Conservation (phyloP, 2,329 filamentous ascomycete species). For the Fusarium nanum region DNA sequence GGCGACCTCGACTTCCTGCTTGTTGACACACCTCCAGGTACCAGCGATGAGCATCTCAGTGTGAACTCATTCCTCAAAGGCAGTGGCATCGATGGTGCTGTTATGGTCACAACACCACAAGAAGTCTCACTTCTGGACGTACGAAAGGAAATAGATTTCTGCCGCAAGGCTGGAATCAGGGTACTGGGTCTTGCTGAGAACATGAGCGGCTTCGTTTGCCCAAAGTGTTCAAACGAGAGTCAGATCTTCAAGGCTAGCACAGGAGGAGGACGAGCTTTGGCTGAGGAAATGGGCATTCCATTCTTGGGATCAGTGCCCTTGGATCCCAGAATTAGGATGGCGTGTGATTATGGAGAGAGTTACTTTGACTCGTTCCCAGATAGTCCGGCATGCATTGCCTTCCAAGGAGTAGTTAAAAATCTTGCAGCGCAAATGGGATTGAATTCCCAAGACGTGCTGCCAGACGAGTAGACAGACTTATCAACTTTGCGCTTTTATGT, state of each 20-base stretch:
- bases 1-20: constrained; percentile 92
- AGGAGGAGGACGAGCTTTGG: constrained; percentile 83
- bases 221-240: constrained; percentile 83
- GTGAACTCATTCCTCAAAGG: constrained; percentile 93
- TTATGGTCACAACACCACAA: constrained; percentile 94
- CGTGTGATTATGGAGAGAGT: constrained; percentile 96
- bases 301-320: constrained; percentile 92
- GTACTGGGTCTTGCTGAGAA: constrained; percentile 95
- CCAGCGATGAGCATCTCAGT: constrained; percentile 92
- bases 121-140: constrained; percentile 94
- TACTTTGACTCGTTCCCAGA: constrained; percentile 95
- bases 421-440: constrained; percentile 75
- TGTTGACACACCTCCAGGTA: constrained; percentile 95
- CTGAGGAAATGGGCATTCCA: constrained; percentile 86
- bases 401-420: constrained; percentile 81
- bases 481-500: constrained; percentile 27
- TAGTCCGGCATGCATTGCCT: constrained; percentile 86
- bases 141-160: constrained; percentile 97
- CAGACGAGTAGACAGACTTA: constrained; percentile 45
- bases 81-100: constrained; percentile 90
- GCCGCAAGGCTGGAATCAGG: constrained; percentile 89
- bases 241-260: constrained; percentile 94
- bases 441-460: constrained; percentile 65
- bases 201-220: constrained; percentile 97
- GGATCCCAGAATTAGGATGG: constrained; percentile 94